Percentiles rank a stretch among this genome's conserved stretches.
These are phyloP conservation scores for Tulasnella sp. DNA, from an alignment of 768 basidiomycete species.

Conservation along the genomic window DNA sequence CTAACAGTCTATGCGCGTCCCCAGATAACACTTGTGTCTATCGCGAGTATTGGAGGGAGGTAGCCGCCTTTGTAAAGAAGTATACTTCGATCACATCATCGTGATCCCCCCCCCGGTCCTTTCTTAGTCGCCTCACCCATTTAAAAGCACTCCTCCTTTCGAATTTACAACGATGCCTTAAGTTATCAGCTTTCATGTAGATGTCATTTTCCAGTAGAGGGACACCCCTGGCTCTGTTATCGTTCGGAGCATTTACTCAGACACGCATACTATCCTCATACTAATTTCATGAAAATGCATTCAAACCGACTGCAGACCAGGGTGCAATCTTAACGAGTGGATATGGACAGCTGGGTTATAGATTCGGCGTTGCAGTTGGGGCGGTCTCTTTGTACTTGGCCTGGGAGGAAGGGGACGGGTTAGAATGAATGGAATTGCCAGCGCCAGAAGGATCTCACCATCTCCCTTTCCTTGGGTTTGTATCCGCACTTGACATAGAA, in stretches of 20 bases:
- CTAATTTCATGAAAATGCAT: no score
- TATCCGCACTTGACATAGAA: conserved; percentile 98
- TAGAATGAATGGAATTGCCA: not conserved
- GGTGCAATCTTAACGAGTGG: no score
- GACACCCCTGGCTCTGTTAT: not conserved
- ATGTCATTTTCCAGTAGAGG: not conserved
- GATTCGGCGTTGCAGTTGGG: not conserved
- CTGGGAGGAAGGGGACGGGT: not conserved
- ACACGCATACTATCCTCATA: not conserved
- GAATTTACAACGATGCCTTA: not conserved
- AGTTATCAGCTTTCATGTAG: not conserved
- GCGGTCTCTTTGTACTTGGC: not conserved
- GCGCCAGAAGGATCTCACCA: conserved; percentile 45
- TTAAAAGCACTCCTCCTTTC: not conserved
- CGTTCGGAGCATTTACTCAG: not conserved
- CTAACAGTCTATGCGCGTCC: not conserved
- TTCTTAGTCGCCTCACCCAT: not conserved
- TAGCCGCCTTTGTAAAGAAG: conserved; percentile 34
- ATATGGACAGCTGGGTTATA: not conserved
- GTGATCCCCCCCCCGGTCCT: not conserved
- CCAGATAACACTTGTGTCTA: conserved; percentile 39
- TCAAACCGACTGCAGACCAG: no score
- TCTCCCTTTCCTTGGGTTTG: conserved; percentile 86
- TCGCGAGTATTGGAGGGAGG: conserved; percentile 39
- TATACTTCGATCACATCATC: not conserved